A percentile compares a stretch with the other conserved stretches of the same genome.
These are phyloP conservation scores for Selaginella tamariscina DNA, from an alignment of 75 land plant genomes.

Conservation along the genomic window DNA sequence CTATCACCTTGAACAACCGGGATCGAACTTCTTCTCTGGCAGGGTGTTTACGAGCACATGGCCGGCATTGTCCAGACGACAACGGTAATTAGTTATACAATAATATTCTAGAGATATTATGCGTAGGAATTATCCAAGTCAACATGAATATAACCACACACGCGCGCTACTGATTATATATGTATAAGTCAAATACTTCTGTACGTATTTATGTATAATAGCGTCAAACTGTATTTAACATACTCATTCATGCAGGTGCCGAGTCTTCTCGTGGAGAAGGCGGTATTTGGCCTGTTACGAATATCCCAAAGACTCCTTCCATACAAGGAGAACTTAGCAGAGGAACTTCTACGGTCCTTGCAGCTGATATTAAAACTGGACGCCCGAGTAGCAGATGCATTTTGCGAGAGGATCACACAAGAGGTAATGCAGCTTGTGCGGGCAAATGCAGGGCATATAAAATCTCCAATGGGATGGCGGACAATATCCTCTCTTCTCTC, in stretches of 20 bases:
- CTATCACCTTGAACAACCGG: conserved; percentile 45
- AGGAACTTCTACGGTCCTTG: conserved; percentile 82
- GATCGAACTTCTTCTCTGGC: conserved; percentile 61
- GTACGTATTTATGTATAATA: too few species aligned
- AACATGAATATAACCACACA: too few species aligned
- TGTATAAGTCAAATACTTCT: too few species aligned
- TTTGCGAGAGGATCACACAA: conserved; percentile 90
- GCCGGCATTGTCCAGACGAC: conserved; percentile 61
- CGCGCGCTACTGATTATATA: too few species aligned
- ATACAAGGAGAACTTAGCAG: conserved; percentile 42
- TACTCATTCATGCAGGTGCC: too few species aligned
- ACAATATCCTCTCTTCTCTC: conserved; percentile 70
- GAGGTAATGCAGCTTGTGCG: conserved; percentile 85
- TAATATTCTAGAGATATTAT: too few species aligned
- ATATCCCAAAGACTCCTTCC: conserved; percentile 52
- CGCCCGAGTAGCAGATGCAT: conserved; percentile 90
- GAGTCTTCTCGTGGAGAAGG: conserved; percentile 80
- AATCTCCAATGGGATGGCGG: conserved; percentile 80
- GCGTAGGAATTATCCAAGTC: too few species aligned
- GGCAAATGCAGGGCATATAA: conserved; percentile 82
- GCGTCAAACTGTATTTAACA: too few species aligned
- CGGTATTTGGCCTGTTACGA: conserved; percentile 55
- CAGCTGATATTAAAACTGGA: conserved; percentile 89
- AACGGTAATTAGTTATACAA: too few species aligned
- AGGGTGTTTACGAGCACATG: conserved; percentile 58